Base-by-base conservation (phyloP, 2,329 filamentous ascomycete genomes). In the Ophidiomyces ophidiicola region DNA sequence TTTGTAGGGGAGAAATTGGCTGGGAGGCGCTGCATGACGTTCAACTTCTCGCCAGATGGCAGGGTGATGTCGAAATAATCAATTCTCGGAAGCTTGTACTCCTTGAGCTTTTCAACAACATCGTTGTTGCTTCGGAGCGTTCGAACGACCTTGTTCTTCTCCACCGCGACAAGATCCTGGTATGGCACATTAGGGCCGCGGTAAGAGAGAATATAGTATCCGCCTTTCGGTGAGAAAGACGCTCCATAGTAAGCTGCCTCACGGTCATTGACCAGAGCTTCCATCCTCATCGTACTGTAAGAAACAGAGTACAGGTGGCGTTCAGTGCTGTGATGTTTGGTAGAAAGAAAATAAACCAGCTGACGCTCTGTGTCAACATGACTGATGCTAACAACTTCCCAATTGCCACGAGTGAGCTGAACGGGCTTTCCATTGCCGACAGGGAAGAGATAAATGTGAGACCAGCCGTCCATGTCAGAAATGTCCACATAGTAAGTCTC, bases 261-360 rank as follows among this genome's bases (percentile, higher is more conserved):
- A 0, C 59, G 65, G 39, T 78, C 72, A 38, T 82, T 72, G 3
- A 81, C 78, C 0, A 82, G 68, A 0, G 76, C 58, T 5, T 65
- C 75, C 31, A 72, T 70, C 45, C 70, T 59, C 6, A 64, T 60
- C 0, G 66, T 71, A 3, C 62, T 59, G 49, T 74, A 76, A 0
- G 71, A 77, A 7, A 82, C 72, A 2, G 72, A 78, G 61, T 80
- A 82, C 4, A 82, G 49, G 48, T 82, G 78, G 1, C 73, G 68
- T 52, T 82, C 77, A 0, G 76, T 80, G 44, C 71, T 75, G 60
- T 82, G 75, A 30, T 66, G 68, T 49, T 78, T 71, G 0, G 76
- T 78, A 1, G 78, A 78, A 2, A 69, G 67, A 59, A 73, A 82
- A 61, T 80, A 80, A 37, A 82, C 57, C 5, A 78, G 57, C 18